Percentiles rank a stretch among this genome's conserved stretches.
phyloP scores from a whole-genome alignment of 1,284 basidiomycete species.

The Vanrija humicola region DNA sequence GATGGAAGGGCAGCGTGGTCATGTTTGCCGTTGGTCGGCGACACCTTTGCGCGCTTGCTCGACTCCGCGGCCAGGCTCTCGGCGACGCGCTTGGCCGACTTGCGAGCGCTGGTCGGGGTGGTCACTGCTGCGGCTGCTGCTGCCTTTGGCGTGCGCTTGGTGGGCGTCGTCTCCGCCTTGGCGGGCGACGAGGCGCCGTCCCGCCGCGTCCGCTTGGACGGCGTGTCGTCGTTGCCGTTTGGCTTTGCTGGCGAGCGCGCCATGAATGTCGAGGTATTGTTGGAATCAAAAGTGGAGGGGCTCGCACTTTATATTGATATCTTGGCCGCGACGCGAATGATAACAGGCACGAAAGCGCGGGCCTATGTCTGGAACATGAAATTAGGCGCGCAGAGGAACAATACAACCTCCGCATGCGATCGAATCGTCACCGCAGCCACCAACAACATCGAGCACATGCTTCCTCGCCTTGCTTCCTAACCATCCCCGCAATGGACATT shows the following conservation, averaged over 20 bases:
- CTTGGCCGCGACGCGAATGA: not conserved
- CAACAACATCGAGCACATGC: not conserved
- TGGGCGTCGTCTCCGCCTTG: not conserved
- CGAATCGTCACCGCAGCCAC: not conserved
- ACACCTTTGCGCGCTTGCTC: not conserved
- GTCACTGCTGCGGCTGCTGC: not conserved
- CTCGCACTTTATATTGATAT: not conserved
- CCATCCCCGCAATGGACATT: slow-evolving; percentile 38
- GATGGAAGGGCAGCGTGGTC: slow-evolving; percentile 1
- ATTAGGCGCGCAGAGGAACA: not conserved
- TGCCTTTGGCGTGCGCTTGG: not conserved
- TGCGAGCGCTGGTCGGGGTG: not conserved
- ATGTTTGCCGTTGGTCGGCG: not conserved
- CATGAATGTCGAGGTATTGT: not conserved
- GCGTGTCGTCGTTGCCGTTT: not conserved
- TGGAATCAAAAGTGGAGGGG: too few relatives aligned
- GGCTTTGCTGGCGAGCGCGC: not conserved
- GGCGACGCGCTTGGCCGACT: slow-evolving; percentile 6
- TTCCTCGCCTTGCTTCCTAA: not conserved
- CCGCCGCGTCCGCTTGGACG: not conserved
- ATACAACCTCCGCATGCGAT: not conserved
- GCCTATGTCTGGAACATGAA: not conserved
- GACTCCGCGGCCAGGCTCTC: slow-evolving; percentile 3
- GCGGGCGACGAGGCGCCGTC: not conserved
- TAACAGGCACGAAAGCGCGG: not conserved